Evolutionary conservation across 345 rosid species (phyloP).

Genomic region (Hirschfeldia incana): DNA sequence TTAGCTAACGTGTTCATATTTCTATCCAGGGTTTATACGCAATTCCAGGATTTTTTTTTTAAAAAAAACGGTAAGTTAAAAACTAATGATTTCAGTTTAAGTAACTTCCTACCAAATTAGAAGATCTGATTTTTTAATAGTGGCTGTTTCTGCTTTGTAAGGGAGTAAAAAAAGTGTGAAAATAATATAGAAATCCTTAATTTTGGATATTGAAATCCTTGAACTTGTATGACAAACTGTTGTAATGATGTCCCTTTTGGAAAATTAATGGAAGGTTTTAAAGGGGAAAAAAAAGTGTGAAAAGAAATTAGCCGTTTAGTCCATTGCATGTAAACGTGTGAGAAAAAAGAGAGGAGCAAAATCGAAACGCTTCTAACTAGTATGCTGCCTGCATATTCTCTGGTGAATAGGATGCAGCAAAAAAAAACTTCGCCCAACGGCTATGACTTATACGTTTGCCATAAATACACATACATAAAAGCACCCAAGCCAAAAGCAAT

Average conservation of each 20-base stretch:
- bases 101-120: neutral
- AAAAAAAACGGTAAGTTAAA: neutral
- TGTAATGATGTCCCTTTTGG: no score
- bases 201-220: no score
- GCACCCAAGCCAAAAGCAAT: slow-evolving; percentile 13
- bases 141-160: slow-evolving; percentile 2
- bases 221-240: no score
- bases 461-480: slow-evolving; percentile 35
- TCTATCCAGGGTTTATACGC: neutral
- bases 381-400: neutral
- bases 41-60: no score
- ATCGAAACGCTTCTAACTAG: slow-evolving; percentile 42
- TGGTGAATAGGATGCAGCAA: slow-evolving; percentile 32
- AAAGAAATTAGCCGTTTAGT: slow-evolving; percentile 46
- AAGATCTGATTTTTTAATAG: neutral
- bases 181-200: neutral
- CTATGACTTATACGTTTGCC: slow-evolving; percentile 21
- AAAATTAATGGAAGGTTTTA: no score
- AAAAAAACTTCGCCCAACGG: slow-evolving; percentile 40
- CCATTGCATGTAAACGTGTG: slow-evolving; percentile 58
- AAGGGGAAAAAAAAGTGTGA: neutral
- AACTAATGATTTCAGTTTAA: neutral
- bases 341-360: slow-evolving; percentile 24
- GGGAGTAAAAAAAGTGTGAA: neutral
- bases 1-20: neutral